Percentiles rank a stretch among this genome's conserved stretches.
Conservation (phyloP, 2,329 filamentous ascomycete species). For the Paraphaeosphaeria sporulosa region DNA sequence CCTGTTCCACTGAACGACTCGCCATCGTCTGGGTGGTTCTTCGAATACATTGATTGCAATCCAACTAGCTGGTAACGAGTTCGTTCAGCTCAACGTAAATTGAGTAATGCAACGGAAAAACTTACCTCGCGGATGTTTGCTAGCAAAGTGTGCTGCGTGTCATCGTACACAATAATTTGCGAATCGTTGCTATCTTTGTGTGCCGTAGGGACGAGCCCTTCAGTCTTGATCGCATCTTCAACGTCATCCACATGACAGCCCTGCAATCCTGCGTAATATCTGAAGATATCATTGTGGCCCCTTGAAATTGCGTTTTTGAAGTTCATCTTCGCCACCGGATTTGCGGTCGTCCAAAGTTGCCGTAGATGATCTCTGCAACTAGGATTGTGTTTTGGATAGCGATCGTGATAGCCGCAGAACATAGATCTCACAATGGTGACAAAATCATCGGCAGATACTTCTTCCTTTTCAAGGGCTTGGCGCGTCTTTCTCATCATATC, state of each 20-base stretch:
- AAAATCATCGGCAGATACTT: background rate
- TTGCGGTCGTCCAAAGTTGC: background rate
- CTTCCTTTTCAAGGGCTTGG: background rate
- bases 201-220: background rate
- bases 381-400: background rate
- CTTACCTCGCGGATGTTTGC: background rate
- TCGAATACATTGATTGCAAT: background rate
- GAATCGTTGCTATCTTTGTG: background rate
- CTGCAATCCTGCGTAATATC: background rate
- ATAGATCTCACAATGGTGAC: background rate
- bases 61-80: background rate
- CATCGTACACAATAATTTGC: background rate
- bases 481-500: background rate
- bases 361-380: background rate
- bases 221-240: background rate
- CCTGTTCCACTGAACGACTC: background rate
- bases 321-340: background rate
- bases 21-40: no score
- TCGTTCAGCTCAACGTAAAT: conserved; percentile 2
- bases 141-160: background rate
- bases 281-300: conserved; percentile 1
- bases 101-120: background rate
- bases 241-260: background rate
- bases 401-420: conserved; percentile 3
- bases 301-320: background rate